A percentile compares a stretch with the other conserved stretches of the same genome.
phyloP scores from a whole-genome alignment of 352 stramenopile genomes.

The Phytopythium delawarense region DNA sequence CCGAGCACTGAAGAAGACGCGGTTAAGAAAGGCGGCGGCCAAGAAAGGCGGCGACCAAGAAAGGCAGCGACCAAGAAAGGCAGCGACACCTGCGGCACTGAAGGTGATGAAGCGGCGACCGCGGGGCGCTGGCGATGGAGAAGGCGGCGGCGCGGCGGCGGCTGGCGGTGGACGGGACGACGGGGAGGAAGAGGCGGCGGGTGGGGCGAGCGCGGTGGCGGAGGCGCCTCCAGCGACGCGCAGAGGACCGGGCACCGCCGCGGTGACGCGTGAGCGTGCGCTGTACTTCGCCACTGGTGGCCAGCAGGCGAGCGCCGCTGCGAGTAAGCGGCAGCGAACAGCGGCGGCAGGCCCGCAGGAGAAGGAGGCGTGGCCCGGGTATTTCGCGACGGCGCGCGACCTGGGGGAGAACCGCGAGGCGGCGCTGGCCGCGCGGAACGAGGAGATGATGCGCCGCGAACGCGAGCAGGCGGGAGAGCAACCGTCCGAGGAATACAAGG shows the following conservation, averaged over 20 bases:
- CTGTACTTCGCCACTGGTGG: slow-evolving; percentile 43
- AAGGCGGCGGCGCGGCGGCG: neutral
- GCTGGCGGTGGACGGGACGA: neutral
- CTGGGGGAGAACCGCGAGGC: slow-evolving; percentile 58
- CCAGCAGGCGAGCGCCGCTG: neutral
- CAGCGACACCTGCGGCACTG: neutral
- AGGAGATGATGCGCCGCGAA: slow-evolving; percentile 40
- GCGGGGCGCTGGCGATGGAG: neutral
- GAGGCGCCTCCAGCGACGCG: neutral
- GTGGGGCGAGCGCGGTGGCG: neutral
- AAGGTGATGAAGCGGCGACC: neutral
- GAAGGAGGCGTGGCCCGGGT: slow-evolving; percentile 64
- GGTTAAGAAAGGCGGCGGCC: too few species aligned
- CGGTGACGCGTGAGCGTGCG: slow-evolving; percentile 36
- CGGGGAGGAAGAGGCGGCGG: neutral
- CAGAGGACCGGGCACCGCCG: slow-evolving; percentile 17
- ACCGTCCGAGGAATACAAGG: slow-evolving; percentile 8
- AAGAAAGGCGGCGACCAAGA: too few species aligned
- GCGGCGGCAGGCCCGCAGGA: slow-evolving; percentile 1
- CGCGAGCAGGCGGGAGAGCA: slow-evolving; percentile 14
- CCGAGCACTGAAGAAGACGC: neutral
- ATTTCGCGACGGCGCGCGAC: slow-evolving; percentile 62
- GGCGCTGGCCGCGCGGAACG: slow-evolving; percentile 51
- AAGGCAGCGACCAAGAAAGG: too few species aligned
- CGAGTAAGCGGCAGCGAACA: neutral